Conservation (phyloP, 2,329 filamentous ascomycete genomes). For the Didymella segeticola region DNA sequence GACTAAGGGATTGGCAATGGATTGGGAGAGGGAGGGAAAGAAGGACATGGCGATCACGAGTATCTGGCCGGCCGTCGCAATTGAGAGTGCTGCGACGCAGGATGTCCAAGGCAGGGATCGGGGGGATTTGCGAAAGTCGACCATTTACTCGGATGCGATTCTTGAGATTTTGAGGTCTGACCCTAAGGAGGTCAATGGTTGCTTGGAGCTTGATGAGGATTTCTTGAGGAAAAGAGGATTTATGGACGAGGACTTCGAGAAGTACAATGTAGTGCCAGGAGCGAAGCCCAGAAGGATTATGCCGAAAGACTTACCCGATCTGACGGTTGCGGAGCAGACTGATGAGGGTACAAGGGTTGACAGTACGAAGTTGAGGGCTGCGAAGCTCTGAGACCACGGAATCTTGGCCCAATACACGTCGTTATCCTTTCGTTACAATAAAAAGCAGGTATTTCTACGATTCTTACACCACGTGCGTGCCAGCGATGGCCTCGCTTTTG, state of each 20-base stretch:
- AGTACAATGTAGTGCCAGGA: conserved; percentile 74
- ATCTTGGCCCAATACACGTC: too few species aligned
- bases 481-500: too few species aligned
- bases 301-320: conserved; percentile 71
- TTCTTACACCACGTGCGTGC: too few species aligned
- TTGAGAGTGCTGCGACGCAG: conserved; percentile 77
- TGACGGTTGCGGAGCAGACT: conserved; percentile 77
- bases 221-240: conserved; percentile 70
- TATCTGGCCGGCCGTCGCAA: conserved; percentile 81
- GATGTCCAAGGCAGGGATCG: conserved; percentile 55
- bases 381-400: conserved; percentile 26
- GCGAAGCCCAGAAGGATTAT: conserved; percentile 75
- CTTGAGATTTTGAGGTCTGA: conserved; percentile 72
- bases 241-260: conserved; percentile 70
- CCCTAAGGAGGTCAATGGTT: conserved; percentile 69
- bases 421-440: too few species aligned
- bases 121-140: conserved; percentile 68
- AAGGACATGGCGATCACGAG: conserved; percentile 77
- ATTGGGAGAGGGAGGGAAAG: conserved; percentile 72
- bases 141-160: conserved; percentile 81
- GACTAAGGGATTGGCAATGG: conserved; percentile 82
- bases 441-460: too few species aligned
- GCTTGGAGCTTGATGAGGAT: conserved; percentile 79
- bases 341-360: conserved; percentile 78
- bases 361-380: conserved; percentile 56